Percentiles rank a stretch among this genome's conserved stretches.
These are phyloP conservation scores for Zelopaecilomyces penicillatus DNA, from an alignment of 2,329 filamentous ascomycete genomes.

Conservation along the genomic window DNA sequence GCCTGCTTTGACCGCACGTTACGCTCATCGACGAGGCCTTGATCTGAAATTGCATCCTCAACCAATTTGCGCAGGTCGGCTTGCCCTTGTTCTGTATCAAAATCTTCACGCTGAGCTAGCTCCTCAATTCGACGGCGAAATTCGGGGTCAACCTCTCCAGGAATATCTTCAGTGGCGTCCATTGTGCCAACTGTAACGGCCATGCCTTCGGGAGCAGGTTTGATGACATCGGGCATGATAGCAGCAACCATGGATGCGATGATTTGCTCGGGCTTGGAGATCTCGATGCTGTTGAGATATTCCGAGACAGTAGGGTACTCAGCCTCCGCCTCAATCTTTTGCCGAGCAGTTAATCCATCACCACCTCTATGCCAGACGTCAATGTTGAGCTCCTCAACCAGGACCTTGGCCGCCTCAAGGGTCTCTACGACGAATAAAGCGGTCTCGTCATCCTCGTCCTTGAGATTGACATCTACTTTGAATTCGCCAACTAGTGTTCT, in stretches of 20 bases:
- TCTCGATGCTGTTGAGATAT: conserved; percentile 48
- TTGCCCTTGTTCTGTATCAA: conserved; percentile 73
- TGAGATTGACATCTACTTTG: conserved; percentile 68
- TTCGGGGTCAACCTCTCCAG: conserved; percentile 65
- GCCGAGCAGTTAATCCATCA: conserved; percentile 70
- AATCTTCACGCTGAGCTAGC: conserved; percentile 74
- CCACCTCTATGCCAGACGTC: conserved; percentile 57
- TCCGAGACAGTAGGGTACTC: conserved; percentile 68
- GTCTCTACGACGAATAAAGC: conserved; percentile 90
- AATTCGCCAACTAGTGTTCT: conserved; percentile 68
- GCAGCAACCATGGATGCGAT: conserved; percentile 21
- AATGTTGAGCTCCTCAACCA: conserved; percentile 76
- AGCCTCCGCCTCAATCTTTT: conserved; percentile 71
- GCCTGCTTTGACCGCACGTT: conserved; percentile 55
- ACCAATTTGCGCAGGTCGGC: conserved; percentile 69
- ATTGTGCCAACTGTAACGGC: conserved; percentile 71
- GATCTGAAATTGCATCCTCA: conserved; percentile 66
- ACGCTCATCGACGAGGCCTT: conserved; percentile 54
- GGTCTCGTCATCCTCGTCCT: conserved; percentile 87
- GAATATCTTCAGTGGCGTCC: conserved; percentile 51
- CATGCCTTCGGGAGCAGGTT: conserved; percentile 66
- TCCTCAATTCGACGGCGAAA: conserved; percentile 84
- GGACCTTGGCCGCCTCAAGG: conserved; percentile 63
- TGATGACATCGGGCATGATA: conserved; percentile 34
- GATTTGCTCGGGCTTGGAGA: conserved; percentile 16